These are phyloP conservation scores for Heliosperma pusillum DNA, from an alignment of 148 eudicot genomes.

Conservation along the genomic window DNA sequence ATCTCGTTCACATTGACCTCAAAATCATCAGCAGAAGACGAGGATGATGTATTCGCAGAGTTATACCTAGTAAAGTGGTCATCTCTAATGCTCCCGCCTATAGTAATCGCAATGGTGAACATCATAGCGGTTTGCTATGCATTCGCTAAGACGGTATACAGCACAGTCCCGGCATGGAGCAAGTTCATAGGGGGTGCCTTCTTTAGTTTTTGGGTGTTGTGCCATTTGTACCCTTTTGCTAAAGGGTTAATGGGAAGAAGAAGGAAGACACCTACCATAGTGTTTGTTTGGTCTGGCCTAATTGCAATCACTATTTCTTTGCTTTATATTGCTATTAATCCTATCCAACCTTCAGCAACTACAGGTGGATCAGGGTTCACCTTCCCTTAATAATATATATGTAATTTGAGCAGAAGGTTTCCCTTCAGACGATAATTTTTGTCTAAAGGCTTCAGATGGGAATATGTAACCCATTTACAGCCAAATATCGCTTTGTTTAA, in stretches of 20 bases:
- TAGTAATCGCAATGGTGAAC: slow-evolving; percentile 76
- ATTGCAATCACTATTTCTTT: slow-evolving; percentile 40
- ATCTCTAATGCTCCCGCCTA: slow-evolving; percentile 77
- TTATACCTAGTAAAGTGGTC: slow-evolving; percentile 79
- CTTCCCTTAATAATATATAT: slow-evolving; percentile 2
- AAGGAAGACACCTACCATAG: slow-evolving; percentile 40
- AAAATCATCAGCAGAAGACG: slow-evolving; percentile 60
- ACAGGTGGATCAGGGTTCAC: slow-evolving; percentile 16
- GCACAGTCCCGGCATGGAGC: slow-evolving; percentile 51
- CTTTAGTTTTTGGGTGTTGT: slow-evolving; percentile 38
- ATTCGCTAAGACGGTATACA: slow-evolving; percentile 44
- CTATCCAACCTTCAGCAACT: slow-evolving; percentile 3
- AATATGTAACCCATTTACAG: too few species aligned
- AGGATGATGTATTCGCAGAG: slow-evolving; percentile 61
- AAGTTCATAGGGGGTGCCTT: slow-evolving; percentile 65
- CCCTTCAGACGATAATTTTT: too few species aligned
- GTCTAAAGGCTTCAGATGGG: too few species aligned
- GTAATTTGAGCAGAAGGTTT: too few species aligned
- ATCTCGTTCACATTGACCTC: slow-evolving; percentile 77
- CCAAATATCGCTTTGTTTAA: too few species aligned
- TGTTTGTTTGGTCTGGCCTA: slow-evolving; percentile 39
- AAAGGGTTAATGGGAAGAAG: slow-evolving; percentile 43
- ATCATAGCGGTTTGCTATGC: slow-evolving; percentile 53
- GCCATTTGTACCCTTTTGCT: slow-evolving; percentile 38
- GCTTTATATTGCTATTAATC: slow-evolving; percentile 35